Evolutionary conservation across 805 yeast genomes (phyloP), one percentile per base, ranked within the genome.

Genomic region (Wickerhamiella cacticola): DNA sequence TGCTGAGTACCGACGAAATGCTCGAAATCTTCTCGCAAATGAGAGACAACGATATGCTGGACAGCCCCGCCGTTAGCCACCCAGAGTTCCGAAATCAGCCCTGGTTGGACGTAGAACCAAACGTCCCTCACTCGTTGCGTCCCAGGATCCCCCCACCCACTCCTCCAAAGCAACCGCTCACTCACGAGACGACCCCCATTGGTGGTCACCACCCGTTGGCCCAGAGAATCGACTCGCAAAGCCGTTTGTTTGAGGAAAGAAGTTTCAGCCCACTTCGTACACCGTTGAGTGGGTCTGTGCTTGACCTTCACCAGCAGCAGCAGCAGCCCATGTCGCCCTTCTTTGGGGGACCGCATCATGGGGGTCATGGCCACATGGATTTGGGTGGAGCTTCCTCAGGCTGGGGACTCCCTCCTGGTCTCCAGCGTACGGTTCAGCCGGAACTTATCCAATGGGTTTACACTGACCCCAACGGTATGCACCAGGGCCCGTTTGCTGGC

Each of bases 401-500:
- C 29, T 43, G 46, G 46, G 46, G 46, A 12, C 26, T 35, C 24
- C 48, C 50, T 13, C 48, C 52, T 8, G 52, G 50, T 3, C 36
- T 43, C 15, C 31, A 23, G 36, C 35, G 29, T 13, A 12, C n/a
- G 6, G 36, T 71, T 12, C 56, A 65, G 1, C 71, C 77, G 1
- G 67, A 61, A 24, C 62, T 68, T 45, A 69, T 79, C 54, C 65
- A 70, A 43, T 85, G 95, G 95, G 65, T 66, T 50, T 85, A 85
- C 61, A 65, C 79, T 48, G 95, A 85, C 61, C 78, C 84, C 0
- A 62, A 70, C 35, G 84, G 82, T 3, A 70, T 64, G 45, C 78
- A 76, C 52, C 94, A 84, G 60, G 95, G 95, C 19, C 95, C 95
- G 2, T 85, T 85, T 63, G 68, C 69, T 41, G 86, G 88, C 2